These are phyloP conservation scores for Eucalyptus sideroxylon DNA, from an alignment of 345 rosid species.

Conservation along the genomic window DNA sequence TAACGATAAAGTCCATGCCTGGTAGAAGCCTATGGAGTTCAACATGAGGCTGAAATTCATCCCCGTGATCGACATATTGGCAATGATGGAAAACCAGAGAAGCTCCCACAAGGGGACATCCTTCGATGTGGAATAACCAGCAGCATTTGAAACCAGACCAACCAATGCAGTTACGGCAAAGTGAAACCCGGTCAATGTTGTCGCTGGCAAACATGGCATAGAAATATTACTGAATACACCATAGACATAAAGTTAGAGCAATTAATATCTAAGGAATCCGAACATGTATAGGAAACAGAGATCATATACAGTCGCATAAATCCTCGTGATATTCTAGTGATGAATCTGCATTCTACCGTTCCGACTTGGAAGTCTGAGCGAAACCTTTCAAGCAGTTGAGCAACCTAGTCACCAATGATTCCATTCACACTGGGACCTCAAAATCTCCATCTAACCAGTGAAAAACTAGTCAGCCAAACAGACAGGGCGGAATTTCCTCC, in stretches of 20 bases:
- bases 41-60: slow-evolving; percentile 97
- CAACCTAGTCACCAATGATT: not conserved
- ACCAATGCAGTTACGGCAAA: slow-evolving; percentile 78
- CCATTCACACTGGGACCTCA: not conserved
- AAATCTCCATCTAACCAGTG: not conserved
- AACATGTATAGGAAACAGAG: not conserved
- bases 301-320: not conserved
- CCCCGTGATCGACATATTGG: slow-evolving; percentile 73
- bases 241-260: not conserved
- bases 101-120: slow-evolving; percentile 93
- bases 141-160: slow-evolving; percentile 80
- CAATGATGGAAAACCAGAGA: slow-evolving; percentile 84
- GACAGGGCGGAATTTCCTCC: not conserved
- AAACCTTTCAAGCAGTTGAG: not conserved
- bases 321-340: not conserved
- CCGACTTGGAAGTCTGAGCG: not conserved
- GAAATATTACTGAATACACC: not conserved
- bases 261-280: not conserved
- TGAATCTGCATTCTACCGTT: not conserved
- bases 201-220: slow-evolving; percentile 29
- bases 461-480: not conserved
- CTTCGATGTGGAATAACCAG: slow-evolving; percentile 71
- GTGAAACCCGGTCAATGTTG: slow-evolving; percentile 91
- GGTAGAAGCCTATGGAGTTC: slow-evolving; percentile 93
- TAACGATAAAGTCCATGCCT: slow-evolving; percentile 11